Evolutionary conservation across 495 filamentous ascomycete genomes (phyloP).

Genomic region (Astrothelium macrocarpum): DNA sequence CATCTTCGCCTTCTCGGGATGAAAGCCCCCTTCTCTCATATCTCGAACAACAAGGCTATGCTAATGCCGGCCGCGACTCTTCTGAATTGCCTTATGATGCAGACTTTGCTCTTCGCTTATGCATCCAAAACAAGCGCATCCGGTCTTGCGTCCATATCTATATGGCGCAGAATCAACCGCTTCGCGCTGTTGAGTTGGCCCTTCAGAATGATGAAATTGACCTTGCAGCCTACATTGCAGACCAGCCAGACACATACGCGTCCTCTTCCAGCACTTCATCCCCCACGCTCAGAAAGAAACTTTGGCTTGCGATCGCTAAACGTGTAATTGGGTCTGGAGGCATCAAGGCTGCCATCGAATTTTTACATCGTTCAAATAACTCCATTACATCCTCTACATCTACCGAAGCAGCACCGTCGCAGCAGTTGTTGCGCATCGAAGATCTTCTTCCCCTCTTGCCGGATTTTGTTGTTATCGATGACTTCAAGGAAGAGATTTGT

Average conservation of each 20-base stretch:
- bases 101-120: conserved; percentile 94
- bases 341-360: conserved; percentile 92
- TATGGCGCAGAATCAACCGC: conserved; percentile 85
- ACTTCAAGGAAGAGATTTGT: conserved; percentile 98
- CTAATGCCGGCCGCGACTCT: conserved; percentile 18
- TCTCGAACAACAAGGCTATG: conserved; percentile 61
- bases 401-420: not conserved
- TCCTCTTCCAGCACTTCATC: conserved; percentile 40
- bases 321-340: conserved; percentile 81
- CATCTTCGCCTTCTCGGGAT: conserved; percentile 68
- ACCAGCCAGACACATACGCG: conserved; percentile 50
- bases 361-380: conserved; percentile 73
- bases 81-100: conserved; percentile 67
- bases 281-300: conserved; percentile 72
- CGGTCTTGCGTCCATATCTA: conserved; percentile 94
- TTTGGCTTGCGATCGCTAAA: conserved; percentile 89
- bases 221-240: conserved; percentile 80
- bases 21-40: conserved; percentile 81
- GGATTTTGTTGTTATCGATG: conserved; percentile 97
- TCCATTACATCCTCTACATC: not conserved
- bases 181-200: conserved; percentile 84
- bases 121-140: conserved; percentile 85
- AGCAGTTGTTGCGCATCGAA: conserved; percentile 70
- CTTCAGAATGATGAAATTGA: conserved; percentile 81
- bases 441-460: conserved; percentile 98